Evolutionary conservation across 2,329 filamentous ascomycete genomes (phyloP).

Genomic region (Microdochium bolleyi): DNA sequence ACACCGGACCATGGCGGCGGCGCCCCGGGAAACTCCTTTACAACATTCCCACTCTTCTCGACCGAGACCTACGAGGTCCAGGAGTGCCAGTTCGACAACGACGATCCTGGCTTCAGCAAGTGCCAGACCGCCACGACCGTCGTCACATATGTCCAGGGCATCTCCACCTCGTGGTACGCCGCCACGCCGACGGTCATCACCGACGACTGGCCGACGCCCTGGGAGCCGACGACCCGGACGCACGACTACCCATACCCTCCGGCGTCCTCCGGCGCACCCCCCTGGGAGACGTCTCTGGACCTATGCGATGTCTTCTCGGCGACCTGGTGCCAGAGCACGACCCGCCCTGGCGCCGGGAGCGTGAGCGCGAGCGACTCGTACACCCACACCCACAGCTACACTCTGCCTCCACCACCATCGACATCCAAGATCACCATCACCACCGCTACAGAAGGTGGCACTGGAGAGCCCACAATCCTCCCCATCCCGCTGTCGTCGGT

Average conservation of each 20-base stretch:
- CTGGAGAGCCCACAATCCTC: no score
- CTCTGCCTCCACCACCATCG: background rate
- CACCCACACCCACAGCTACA: background rate
- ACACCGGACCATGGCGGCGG: background rate
- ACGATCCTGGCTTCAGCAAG: background rate
- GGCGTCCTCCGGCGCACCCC: background rate
- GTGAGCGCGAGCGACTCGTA: background rate
- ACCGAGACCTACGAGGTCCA: background rate
- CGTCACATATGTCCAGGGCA: background rate
- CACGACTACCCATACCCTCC: background rate
- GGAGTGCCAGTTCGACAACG: constrained; percentile 1
- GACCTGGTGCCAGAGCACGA: background rate
- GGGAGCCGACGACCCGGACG: background rate
- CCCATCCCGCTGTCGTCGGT: background rate
- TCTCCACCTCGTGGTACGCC: background rate
- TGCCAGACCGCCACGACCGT: background rate
- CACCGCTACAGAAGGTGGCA: background rate
- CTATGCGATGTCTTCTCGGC: background rate
- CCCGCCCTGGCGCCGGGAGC: background rate
- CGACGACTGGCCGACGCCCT: background rate
- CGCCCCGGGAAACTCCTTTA: background rate
- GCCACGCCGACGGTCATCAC: background rate
- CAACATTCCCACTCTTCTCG: background rate
- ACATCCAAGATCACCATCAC: background rate
- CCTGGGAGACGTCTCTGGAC: background rate